Conservation (phyloP, 306 rosid species). For the Abrus precatorius region DNA sequence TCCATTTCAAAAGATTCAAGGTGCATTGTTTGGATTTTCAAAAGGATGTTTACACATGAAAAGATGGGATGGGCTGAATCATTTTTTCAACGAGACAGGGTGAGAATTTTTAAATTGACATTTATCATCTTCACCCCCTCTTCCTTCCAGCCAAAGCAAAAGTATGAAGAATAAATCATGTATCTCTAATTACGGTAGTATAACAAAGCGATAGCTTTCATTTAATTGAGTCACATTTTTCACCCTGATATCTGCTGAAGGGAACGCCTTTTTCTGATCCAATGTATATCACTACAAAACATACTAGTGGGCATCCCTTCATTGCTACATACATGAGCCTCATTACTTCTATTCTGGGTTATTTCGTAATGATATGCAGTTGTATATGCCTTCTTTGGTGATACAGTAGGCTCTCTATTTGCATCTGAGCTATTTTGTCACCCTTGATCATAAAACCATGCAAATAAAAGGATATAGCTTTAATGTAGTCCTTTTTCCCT, state of each 20-base stretch:
- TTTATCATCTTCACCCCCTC: slow-evolving; percentile 34
- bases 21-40: slow-evolving; percentile 88
- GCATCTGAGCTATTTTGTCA: slow-evolving; percentile 17
- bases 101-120: slow-evolving; percentile 57
- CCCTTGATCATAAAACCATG: slow-evolving; percentile 3
- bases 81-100: slow-evolving; percentile 85
- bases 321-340: not conserved
- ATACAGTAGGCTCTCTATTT: slow-evolving; percentile 21
- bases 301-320: slow-evolving; percentile 2
- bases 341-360: not conserved
- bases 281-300: not conserved
- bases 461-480: slow-evolving; percentile 24
- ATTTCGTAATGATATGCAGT: slow-evolving; percentile 11
- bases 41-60: slow-evolving; percentile 92
- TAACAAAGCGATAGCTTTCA: slow-evolving; percentile 26
- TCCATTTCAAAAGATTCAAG: slow-evolving; percentile 74
- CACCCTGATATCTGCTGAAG: slow-evolving; percentile 21
- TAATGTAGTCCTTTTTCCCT: not conserved
- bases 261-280: slow-evolving; percentile 12
- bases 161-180: slow-evolving; percentile 10
- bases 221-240: slow-evolving; percentile 24
- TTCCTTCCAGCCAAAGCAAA: slow-evolving; percentile 23
- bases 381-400: slow-evolving; percentile 5
- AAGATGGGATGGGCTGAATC: slow-evolving; percentile 97
- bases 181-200: slow-evolving; percentile 27